Evolutionary conservation across 164 flowering plant genomes (phyloP), one percentile per base, ranked within the genome.

Genomic region (Saururus chinensis): DNA sequence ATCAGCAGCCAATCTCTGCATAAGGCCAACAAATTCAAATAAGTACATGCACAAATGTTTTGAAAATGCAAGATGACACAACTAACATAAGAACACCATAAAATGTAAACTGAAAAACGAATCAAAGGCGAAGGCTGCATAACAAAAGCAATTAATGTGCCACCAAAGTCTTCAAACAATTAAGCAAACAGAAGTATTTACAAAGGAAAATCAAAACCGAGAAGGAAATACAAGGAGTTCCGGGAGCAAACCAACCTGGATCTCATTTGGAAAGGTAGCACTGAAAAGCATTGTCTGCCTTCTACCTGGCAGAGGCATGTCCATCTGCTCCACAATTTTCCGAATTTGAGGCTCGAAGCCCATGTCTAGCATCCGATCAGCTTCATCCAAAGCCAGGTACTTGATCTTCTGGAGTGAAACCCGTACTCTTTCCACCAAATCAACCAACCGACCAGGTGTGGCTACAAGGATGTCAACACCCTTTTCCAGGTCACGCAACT

Each of bases 401-500:
- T 66, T 81, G 25, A 82, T 66, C 66, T 61, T 75, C 23, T 63
- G 62, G n/a, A 85, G 81, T 0, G 84, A 82, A 49, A 85, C 81
- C 66, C 69, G 75, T 20, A 66, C 77, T 64, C 81, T 77, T 68
- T 81, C 90, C n/a, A 82, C 66, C 75, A 85, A 74, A 70, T 85
- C 90, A 35, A 81, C 81, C 49, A 85, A 60, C 19, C 87, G 81
- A 11, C 90, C 90, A 51, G 90, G 90, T 24, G 90, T 85, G 4
- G 90, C 90, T 57, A 85, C 90, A 58, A 85, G 67, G 51, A 85
- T 81, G 68, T 83, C 83, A 40, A 85, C 85, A 57, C 90, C 90
- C 61, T 52, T 77, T 52, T 75, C 83, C 78, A 85, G 54, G 19
- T 70, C 78, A 19, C 78, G 82, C 21, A 84, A 56, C 89, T 84